Conservation (phyloP, 768 basidiomycete genomes). For the Tylopilus felleus region DNA sequence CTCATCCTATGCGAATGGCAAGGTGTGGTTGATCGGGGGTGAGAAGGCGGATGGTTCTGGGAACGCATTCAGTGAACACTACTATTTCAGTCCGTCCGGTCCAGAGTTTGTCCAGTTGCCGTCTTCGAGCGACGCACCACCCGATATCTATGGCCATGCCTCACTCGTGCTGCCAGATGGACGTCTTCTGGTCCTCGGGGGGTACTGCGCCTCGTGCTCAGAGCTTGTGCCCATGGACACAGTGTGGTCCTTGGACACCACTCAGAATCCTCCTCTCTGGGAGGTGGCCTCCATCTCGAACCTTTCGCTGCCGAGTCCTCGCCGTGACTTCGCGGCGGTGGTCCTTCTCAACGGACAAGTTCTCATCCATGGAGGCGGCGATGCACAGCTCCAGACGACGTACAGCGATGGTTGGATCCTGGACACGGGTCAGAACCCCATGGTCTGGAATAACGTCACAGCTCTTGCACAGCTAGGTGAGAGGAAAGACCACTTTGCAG, state of each 20-base stretch:
- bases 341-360: slow-evolving; percentile 50
- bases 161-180: slow-evolving; percentile 70
- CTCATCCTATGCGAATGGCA: slow-evolving; percentile 47
- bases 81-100: slow-evolving; percentile 50
- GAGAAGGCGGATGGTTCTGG: slow-evolving; percentile 78
- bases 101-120: slow-evolving; percentile 57
- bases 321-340: slow-evolving; percentile 60
- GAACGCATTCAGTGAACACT: slow-evolving; percentile 59
- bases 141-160: slow-evolving; percentile 68
- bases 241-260: slow-evolving; percentile 64
- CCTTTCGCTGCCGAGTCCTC: slow-evolving; percentile 48
- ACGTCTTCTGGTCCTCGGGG: slow-evolving; percentile 71
- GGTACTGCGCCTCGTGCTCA: slow-evolving; percentile 49
- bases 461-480: slow-evolving; percentile 56
- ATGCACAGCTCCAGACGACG: slow-evolving; percentile 50
- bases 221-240: slow-evolving; percentile 53
- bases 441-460: slow-evolving; percentile 55
- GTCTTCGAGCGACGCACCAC: slow-evolving; percentile 49
- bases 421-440: slow-evolving; percentile 51
- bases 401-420: slow-evolving; percentile 70
- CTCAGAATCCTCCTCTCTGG: slow-evolving; percentile 49
- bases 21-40: slow-evolving; percentile 74
- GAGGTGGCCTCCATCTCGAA: slow-evolving; percentile 36
- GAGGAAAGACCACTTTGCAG: slow-evolving; percentile 73
- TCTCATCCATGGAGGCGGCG: slow-evolving; percentile 77